Conservation (phyloP, 2,329 filamentous ascomycete species). For the Orbilia blumenaviensis region DNA sequence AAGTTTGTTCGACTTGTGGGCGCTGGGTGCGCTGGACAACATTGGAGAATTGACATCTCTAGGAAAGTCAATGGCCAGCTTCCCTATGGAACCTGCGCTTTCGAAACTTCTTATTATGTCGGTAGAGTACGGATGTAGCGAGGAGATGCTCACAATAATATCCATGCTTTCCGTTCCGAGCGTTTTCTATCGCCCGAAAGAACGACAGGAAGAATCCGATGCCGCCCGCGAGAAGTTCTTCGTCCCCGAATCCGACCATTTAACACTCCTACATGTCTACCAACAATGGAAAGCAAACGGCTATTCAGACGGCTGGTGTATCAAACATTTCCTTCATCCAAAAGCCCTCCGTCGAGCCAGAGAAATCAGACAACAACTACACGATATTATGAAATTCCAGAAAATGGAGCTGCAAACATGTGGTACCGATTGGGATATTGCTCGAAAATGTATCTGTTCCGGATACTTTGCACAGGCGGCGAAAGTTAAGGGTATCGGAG, state of each 20-base stretch:
- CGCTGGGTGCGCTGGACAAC: slow-evolving; percentile 90
- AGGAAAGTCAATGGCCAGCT: slow-evolving; percentile 92
- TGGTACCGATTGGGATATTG: slow-evolving; percentile 95
- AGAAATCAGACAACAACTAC: slow-evolving; percentile 91
- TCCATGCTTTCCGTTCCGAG: slow-evolving; percentile 97
- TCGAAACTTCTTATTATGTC: slow-evolving; percentile 94
- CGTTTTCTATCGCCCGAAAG: slow-evolving; percentile 96
- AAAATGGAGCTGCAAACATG: slow-evolving; percentile 88
- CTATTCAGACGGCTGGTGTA: slow-evolving; percentile 89
- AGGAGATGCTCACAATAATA: slow-evolving; percentile 98
- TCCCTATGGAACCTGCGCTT: slow-evolving; percentile 96
- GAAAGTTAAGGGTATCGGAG: slow-evolving; percentile 92
- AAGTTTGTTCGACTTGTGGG: slow-evolving; percentile 97
- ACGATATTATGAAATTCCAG: slow-evolving; percentile 93
- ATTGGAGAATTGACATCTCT: slow-evolving; percentile 88
- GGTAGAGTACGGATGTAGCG: slow-evolving; percentile 87
- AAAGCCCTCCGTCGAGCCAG: slow-evolving; percentile 90
- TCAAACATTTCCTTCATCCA: slow-evolving; percentile 91
- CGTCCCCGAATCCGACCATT: slow-evolving; percentile 94
- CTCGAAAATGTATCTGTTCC: slow-evolving; percentile 94
- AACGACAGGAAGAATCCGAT: slow-evolving; percentile 95
- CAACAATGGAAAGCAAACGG: slow-evolving; percentile 94
- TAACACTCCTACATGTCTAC: slow-evolving; percentile 95
- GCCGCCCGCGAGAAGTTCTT: slow-evolving; percentile 97
- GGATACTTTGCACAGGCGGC: slow-evolving; percentile 99